phyloP scores from a whole-genome alignment of 176 grass and related monocot species.

The Eleusine indica region DNA sequence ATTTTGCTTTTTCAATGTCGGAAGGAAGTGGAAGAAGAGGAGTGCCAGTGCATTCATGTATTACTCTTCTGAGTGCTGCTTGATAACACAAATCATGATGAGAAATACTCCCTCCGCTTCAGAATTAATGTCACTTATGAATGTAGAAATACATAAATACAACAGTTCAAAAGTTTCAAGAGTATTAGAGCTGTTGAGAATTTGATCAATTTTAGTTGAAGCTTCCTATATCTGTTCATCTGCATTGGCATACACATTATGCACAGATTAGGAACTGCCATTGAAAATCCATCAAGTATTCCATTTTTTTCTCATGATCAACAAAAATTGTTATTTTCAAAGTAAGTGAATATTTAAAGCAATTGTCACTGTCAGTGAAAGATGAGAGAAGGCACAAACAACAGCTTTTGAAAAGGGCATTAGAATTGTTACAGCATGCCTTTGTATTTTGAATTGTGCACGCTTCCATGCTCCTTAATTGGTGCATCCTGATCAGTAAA shows the following conservation, averaged over 20 bases:
- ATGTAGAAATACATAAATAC: slow-evolving; percentile 32
- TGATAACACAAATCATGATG: slow-evolving; percentile 36
- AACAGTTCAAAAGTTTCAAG: background rate
- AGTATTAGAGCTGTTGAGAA: background rate
- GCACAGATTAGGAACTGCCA: slow-evolving; percentile 15
- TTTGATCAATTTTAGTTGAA: slow-evolving; percentile 12
- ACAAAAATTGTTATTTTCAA: background rate
- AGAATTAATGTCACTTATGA: too few relatives aligned
- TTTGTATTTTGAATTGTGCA: slow-evolving; percentile 91
- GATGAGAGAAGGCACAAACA: slow-evolving; percentile 3
- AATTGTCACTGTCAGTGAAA: background rate
- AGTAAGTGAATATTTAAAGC: slow-evolving; percentile 11
- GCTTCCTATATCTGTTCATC: background rate
- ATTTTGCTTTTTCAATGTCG: slow-evolving; percentile 63
- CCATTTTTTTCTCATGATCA: background rate
- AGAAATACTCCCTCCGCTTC: background rate
- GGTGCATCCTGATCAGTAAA: slow-evolving; percentile 78
- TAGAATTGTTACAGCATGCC: slow-evolving; percentile 46
- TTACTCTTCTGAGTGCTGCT: slow-evolving; percentile 83
- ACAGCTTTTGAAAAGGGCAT: background rate
- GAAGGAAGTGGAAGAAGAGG: slow-evolving; percentile 70
- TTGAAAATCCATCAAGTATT: slow-evolving; percentile 7
- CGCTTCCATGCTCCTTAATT: slow-evolving; percentile 90
- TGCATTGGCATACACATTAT: slow-evolving; percentile 17
- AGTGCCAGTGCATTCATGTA: slow-evolving; percentile 63